A percentile compares a stretch with the other conserved stretches of the same genome.
Evolutionary conservation across 2,329 filamentous ascomycete genomes (phyloP).

Genomic region (Westerdykella ornata): DNA sequence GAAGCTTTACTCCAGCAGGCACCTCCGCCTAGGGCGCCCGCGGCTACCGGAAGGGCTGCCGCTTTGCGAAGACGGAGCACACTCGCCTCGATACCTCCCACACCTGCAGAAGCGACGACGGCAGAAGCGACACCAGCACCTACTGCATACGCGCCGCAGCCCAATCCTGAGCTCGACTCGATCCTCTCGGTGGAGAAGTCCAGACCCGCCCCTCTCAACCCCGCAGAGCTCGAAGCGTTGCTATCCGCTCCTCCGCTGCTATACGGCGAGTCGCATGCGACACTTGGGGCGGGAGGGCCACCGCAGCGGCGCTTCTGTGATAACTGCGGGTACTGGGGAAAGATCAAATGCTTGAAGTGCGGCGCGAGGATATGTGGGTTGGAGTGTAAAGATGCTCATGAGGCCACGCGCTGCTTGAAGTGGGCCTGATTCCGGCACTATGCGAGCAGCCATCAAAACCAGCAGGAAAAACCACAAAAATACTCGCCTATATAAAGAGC

Average conservation of each 20-base stretch:
- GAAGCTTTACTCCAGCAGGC: slow-evolving; percentile 49
- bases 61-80: slow-evolving; percentile 20
- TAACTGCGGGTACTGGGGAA: slow-evolving; percentile 76
- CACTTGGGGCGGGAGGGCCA: slow-evolving; percentile 43
- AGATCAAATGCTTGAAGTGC: slow-evolving; percentile 69
- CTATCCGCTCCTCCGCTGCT: slow-evolving; percentile 58
- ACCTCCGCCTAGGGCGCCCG: slow-evolving; percentile 14
- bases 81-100: slow-evolving; percentile 19
- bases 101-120: slow-evolving; percentile 24
- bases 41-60: slow-evolving; percentile 9
- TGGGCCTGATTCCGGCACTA: slow-evolving; percentile 20
- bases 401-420: slow-evolving; percentile 55
- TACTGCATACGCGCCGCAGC: slow-evolving; percentile 1
- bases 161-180: slow-evolving; percentile 40
- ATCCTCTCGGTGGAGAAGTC: slow-evolving; percentile 49
- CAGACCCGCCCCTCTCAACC: slow-evolving; percentile 53
- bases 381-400: slow-evolving; percentile 65
- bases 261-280: slow-evolving; percentile 56
- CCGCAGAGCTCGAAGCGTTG: slow-evolving; percentile 58
- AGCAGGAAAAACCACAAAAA: too few relatives aligned
- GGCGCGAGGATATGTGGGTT: slow-evolving; percentile 71
- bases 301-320: slow-evolving; percentile 62
- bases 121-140: slow-evolving; percentile 8
- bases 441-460: too few relatives aligned
- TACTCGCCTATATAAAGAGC: too few relatives aligned